Base-by-base conservation (phyloP, 805 yeast genomes). In the Isabelozyma rhagii region DNA sequence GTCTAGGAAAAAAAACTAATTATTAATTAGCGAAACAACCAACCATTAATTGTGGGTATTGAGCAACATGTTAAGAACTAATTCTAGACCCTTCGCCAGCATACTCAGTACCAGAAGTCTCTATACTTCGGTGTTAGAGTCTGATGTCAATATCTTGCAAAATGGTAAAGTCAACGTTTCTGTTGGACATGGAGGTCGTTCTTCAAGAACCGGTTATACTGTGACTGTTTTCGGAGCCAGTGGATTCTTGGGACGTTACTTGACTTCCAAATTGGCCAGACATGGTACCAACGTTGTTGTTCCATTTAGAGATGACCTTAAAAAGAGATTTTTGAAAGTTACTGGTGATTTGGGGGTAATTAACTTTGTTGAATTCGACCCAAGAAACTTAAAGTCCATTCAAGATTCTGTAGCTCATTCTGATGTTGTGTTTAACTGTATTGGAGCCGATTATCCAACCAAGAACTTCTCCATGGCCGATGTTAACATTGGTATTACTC, bases 261-360 rank as follows among this genome's bases (percentile, higher is more conserved):
- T 89, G 53, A 79, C 82, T 15, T 73, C 92, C 36, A 85, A 84
- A 62, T 74, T 89, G 58, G 96, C 93, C 53, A 78, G 85, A 62
- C 90, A 89, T 63, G 96, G 96, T 54, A 89, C 96, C 28, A 68
- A 78, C 48, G 82, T 86, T 8, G 81, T 87, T 46, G 84, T 82
- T 18, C 96, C 96, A n/a, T 89, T 64, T 74, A 79, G 96, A 63
- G 92, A 89, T 63, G 92, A 85, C 60, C 76, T 84, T 77, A 81
- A 84, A 62, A 84, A 79, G 68, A 79, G 96, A 60, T 88, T 86
- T 62, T 75, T 89, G 58, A 89, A 88, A 71, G 88, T 87, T 48
- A 78, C 84, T 44, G 96, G 96, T 43, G 96, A 89, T 67, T 79
- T 89, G 56, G 96, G 96, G 31, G 96, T 89, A 42, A 90, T 89